Percentiles rank a stretch among this genome's conserved stretches.
phyloP scores from a whole-genome alignment of 2,329 filamentous ascomycete genomes.

The Monilinia laxa region DNA sequence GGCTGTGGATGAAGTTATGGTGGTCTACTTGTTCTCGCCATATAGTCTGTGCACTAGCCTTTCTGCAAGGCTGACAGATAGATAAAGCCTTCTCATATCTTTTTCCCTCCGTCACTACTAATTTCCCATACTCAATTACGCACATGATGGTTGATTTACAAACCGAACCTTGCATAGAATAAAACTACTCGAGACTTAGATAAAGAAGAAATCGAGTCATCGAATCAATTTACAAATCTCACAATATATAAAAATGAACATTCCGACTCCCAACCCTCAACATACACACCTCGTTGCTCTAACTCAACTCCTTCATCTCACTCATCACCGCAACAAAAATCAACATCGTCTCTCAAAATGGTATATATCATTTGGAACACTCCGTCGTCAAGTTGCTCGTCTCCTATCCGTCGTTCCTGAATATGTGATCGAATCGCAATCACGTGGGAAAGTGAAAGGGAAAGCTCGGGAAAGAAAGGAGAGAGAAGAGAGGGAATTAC shows the following conservation, averaged over 20 bases:
- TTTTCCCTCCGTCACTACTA: not conserved
- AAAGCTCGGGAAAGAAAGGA: constrained; percentile 38
- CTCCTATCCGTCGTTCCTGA: constrained; percentile 45
- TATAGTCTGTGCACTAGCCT: constrained; percentile 12
- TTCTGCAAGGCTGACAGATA: constrained; percentile 8
- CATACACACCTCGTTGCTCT: constrained; percentile 38
- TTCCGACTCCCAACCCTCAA: constrained; percentile 3
- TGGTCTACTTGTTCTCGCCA: constrained; percentile 10
- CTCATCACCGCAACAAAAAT: constrained; percentile 84
- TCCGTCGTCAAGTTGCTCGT: constrained; percentile 64
- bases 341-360: constrained; percentile 81
- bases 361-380: constrained; percentile 72
- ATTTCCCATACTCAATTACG: not conserved
- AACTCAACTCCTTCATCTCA: constrained; percentile 62
- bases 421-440: constrained; percentile 16
- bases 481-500: constrained; percentile 23
- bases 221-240: not conserved
- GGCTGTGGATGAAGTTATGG: constrained; percentile 9
- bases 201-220: not conserved
- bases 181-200: not conserved
- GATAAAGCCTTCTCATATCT: not conserved
- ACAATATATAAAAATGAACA: not conserved
- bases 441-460: constrained; percentile 20
- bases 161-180: not conserved
- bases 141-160: not conserved